These are phyloP conservation scores for Leishmania arabica DNA, from an alignment of 208 protist genomes.

Conservation along the genomic window DNA sequence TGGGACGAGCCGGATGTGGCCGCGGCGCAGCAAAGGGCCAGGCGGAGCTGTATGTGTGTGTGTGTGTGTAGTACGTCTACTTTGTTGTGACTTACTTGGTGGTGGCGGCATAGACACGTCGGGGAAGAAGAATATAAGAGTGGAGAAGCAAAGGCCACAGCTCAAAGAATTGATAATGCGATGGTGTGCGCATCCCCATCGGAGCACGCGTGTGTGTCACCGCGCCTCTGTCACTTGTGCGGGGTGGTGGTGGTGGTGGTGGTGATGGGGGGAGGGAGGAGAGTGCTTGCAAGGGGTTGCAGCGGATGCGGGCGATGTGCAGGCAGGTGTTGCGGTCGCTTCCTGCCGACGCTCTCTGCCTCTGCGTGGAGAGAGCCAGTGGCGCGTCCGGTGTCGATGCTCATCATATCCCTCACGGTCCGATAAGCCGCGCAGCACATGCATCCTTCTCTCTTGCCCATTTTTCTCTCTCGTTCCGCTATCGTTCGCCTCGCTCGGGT, in stretches of 20 bases:
- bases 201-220: background rate
- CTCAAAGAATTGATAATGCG: no score
- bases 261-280: no score
- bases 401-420: background rate
- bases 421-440: background rate
- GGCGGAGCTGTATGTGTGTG: background rate
- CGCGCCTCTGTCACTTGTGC: background rate
- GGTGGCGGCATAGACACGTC: background rate
- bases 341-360: background rate
- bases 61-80: background rate
- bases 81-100: background rate
- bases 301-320: background rate
- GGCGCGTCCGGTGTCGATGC: background rate
- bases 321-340: background rate
- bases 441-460: background rate
- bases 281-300: background rate
- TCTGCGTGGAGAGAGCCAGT: background rate
- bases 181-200: no score
- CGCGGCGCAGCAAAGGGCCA: background rate
- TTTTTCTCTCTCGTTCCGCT: conserved; percentile 4
- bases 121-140: no score
- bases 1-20: background rate
- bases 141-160: background rate
- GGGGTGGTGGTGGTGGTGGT: background rate
- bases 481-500: no score